Conservation (phyloP, 495 filamentous ascomycete species). For the Daldinia grandis region DNA sequence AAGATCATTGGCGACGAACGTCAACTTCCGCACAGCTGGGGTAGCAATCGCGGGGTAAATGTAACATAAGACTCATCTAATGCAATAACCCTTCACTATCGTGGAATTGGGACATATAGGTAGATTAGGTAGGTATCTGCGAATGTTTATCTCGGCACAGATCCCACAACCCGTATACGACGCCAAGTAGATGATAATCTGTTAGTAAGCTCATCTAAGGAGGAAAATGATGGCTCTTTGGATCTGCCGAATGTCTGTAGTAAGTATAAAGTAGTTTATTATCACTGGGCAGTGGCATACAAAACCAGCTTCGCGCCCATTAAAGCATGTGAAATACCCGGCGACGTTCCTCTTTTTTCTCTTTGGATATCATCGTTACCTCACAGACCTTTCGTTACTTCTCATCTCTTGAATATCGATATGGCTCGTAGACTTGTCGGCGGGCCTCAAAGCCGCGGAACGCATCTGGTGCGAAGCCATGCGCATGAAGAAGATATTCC, state of each 20-base stretch:
- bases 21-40: slow-evolving; percentile 2
- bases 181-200: background rate
- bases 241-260: background rate
- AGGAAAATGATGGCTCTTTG: background rate
- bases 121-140: too few relatives aligned
- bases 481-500: slow-evolving; percentile 67
- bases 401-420: background rate
- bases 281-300: background rate
- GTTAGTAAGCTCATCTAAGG: background rate
- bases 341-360: background rate
- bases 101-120: background rate
- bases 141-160: slow-evolving; percentile 4
- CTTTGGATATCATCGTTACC: background rate
- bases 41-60: slow-evolving; percentile 32
- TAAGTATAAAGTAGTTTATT: background rate
- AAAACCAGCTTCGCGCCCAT: background rate
- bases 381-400: background rate
- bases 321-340: background rate
- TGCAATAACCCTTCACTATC: slow-evolving; percentile 1
- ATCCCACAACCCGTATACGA: too few relatives aligned
- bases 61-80: slow-evolving; percentile 15
- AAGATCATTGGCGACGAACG: slow-evolving; percentile 6
- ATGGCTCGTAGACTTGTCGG: slow-evolving; percentile 13
- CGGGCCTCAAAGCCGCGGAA: background rate
- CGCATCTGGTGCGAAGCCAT: slow-evolving; percentile 53